Conservation (phyloP, 805 yeast species). For the Saccharomycopsis fermentans region DNA sequence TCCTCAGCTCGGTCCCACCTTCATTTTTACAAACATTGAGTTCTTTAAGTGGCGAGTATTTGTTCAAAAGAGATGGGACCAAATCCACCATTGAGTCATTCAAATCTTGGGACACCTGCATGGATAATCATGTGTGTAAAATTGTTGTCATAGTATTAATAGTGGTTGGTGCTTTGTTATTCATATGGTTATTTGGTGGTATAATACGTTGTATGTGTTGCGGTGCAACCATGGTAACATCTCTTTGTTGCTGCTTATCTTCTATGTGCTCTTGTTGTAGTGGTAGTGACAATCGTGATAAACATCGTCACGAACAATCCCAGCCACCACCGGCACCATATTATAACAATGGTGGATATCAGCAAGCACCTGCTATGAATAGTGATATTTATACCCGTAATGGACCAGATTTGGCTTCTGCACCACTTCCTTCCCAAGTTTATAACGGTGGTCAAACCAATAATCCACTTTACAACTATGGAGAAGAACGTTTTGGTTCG, state of each 20-base stretch:
- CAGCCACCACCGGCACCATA: constrained; percentile 3
- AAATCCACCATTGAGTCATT: constrained; percentile 25
- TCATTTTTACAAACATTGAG: not conserved
- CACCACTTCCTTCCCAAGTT: constrained; percentile 11
- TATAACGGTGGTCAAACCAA: not conserved
- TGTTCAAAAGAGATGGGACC: not conserved
- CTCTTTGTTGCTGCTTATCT: constrained; percentile 33
- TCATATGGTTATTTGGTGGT: constrained; percentile 39
- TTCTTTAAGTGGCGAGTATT: not conserved
- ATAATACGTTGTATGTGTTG: constrained; percentile 38
- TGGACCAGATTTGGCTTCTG: constrained; percentile 7
- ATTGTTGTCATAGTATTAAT: constrained; percentile 54
- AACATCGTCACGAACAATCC: not conserved
- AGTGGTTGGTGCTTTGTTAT: constrained; percentile 37
- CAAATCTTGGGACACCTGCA: constrained; percentile 50
- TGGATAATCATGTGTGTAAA: constrained; percentile 52
- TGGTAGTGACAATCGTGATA: constrained; percentile 1
- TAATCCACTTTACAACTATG: constrained; percentile 9
- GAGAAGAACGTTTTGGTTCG: constrained; percentile 7
- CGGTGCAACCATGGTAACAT: constrained; percentile 33
- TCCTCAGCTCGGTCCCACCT: not conserved
- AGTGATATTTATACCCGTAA: constrained; percentile 3
- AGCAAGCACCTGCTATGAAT: not conserved
- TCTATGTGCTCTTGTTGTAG: constrained; percentile 10
- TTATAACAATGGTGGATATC: not conserved